phyloP scores from a whole-genome alignment of 179 eudicot species.

The Vitellaria paradoxa region DNA sequence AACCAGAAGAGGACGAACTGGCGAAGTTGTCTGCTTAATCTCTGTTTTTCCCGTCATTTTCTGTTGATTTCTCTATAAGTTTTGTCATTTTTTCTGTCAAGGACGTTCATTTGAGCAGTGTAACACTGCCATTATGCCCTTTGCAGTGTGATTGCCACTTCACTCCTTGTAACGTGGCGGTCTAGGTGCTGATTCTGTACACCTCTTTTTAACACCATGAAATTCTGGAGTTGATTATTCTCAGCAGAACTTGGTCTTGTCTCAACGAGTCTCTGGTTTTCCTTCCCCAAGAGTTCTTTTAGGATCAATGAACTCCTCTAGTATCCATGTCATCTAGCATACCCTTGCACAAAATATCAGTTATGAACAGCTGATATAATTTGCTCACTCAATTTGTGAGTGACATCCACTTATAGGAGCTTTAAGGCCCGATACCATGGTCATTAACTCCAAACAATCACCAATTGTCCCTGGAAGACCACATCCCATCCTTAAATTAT shows the following conservation, averaged over 20 bases:
- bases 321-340: neutral
- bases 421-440: neutral
- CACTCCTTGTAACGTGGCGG: too few relatives aligned
- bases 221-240: too few relatives aligned
- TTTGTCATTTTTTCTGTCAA: too few relatives aligned
- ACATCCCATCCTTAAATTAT: neutral
- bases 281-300: neutral
- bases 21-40: too few relatives aligned
- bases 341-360: neutral
- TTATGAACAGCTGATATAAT: neutral
- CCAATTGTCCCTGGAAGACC: neutral
- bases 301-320: neutral
- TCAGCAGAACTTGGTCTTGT: neutral
- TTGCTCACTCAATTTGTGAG: neutral
- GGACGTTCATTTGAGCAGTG: too few relatives aligned
- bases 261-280: neutral
- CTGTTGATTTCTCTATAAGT: too few relatives aligned
- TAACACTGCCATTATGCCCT: too few relatives aligned
- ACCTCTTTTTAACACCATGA: too few relatives aligned
- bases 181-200: too few relatives aligned
- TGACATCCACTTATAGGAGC: neutral
- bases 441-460: neutral
- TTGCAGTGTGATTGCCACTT: too few relatives aligned
- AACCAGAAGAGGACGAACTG: too few relatives aligned
- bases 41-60: too few relatives aligned